A percentile compares a stretch with the other conserved stretches of the same genome.
These are phyloP conservation scores for Solanum phureja DNA, from an alignment of 257 asterid genomes.

Conservation along the genomic window DNA sequence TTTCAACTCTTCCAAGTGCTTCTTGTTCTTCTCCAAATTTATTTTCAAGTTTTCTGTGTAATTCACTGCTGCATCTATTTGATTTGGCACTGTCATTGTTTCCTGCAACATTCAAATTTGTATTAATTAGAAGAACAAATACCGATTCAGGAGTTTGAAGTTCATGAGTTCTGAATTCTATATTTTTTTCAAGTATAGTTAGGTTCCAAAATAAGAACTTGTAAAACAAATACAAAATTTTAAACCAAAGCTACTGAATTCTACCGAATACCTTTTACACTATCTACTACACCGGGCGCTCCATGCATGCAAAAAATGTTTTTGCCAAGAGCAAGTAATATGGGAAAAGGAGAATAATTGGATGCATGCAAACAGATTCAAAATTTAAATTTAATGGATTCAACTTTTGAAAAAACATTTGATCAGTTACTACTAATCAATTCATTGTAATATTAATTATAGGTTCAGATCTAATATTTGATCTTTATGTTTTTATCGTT, in stretches of 20 bases:
- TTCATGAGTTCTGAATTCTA: neutral
- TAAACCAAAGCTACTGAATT: neutral
- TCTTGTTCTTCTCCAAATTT: slow-evolving; percentile 14
- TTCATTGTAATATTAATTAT: neutral
- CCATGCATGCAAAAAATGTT: neutral
- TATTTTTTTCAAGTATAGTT: neutral
- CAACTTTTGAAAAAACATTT: too few species aligned
- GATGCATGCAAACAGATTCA: neutral
- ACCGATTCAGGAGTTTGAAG: neutral
- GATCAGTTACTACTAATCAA: too few species aligned
- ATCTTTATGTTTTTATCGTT: too few species aligned
- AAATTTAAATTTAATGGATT: too few species aligned
- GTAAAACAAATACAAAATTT: neutral
- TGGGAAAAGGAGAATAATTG: neutral
- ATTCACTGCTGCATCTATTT: slow-evolving; percentile 28
- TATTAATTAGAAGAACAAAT: too few species aligned
- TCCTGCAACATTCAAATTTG: slow-evolving; percentile 5
- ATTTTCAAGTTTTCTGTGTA: slow-evolving; percentile 16
- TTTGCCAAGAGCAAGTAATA: neutral
- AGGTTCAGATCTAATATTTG: too few species aligned
- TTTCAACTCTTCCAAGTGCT: slow-evolving; percentile 13
- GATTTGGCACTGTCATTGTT: slow-evolving; percentile 27
- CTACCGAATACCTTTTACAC: too few species aligned
- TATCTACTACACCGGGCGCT: neutral
- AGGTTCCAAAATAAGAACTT: too few species aligned